A percentile compares a stretch with the other conserved stretches of the same genome.
phyloP scores from a whole-genome alignment of 2,329 filamentous ascomycete species.

The Berkeleyomyces rouxiae region DNA sequence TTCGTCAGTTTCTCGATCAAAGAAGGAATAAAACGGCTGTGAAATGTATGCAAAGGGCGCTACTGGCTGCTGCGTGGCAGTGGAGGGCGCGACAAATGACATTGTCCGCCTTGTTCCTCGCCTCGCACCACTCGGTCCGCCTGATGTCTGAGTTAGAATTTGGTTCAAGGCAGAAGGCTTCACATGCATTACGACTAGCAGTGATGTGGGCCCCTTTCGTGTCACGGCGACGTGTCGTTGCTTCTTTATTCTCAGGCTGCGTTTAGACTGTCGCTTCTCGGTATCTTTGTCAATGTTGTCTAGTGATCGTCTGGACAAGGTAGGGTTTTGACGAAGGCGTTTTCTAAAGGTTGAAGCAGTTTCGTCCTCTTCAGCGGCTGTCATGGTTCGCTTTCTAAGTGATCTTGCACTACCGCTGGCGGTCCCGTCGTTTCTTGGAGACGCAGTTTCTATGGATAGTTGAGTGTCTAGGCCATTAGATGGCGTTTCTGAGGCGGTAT shows the following conservation, averaged over 20 bases:
- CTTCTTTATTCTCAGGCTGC: slow-evolving; percentile 10
- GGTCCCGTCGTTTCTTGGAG: neutral
- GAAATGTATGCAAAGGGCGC: slow-evolving; percentile 44
- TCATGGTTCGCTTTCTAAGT: slow-evolving; percentile 12
- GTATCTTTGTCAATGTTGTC: slow-evolving; percentile 21
- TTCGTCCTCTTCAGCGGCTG: slow-evolving; percentile 12
- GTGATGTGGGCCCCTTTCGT: slow-evolving; percentile 20
- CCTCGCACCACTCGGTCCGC: slow-evolving; percentile 3
- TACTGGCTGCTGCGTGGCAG: slow-evolving; percentile 24
- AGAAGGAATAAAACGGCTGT: slow-evolving; percentile 74
- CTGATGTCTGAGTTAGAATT: slow-evolving; percentile 27
- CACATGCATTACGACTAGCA: slow-evolving; percentile 43
- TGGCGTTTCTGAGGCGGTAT: neutral
- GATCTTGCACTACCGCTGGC: slow-evolving; percentile 1
- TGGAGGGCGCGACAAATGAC: slow-evolving; percentile 1
- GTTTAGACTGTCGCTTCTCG: slow-evolving; percentile 10
- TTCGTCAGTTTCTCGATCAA: slow-evolving; percentile 78
- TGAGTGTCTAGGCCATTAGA: neutral
- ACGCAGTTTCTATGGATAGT: neutral
- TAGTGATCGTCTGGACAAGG: slow-evolving; percentile 16
- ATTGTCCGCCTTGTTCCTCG: slow-evolving; percentile 4
- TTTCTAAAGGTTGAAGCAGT: slow-evolving; percentile 6
- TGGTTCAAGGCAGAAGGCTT: slow-evolving; percentile 41
- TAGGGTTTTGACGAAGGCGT: slow-evolving; percentile 10
- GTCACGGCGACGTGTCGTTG: slow-evolving; percentile 3